Conservation (phyloP, 2,329 filamentous ascomycete species). For the Clarireedia homoeocarpa region DNA sequence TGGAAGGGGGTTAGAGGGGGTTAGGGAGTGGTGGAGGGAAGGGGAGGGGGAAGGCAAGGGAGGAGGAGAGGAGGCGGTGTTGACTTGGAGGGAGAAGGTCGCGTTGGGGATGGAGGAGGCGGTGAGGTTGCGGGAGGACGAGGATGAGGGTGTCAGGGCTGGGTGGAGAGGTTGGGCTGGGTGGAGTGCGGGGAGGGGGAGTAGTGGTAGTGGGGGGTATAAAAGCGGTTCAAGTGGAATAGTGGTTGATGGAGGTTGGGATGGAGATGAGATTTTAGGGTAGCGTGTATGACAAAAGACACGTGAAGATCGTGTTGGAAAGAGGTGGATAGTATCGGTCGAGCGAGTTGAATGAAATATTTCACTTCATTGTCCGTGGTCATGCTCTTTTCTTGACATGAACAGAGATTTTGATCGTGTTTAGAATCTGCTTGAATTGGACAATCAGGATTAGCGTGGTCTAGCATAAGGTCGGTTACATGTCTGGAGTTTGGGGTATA, state of each 20-base stretch:
- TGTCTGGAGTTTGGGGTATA: too few relatives aligned
- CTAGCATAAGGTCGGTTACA: too few relatives aligned
- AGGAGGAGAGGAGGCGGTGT: not conserved
- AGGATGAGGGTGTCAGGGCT: not conserved
- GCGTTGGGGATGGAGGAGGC: not conserved
- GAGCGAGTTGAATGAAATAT: too few relatives aligned
- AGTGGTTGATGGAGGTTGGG: not conserved
- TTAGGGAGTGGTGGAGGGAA: slow-evolving; percentile 2
- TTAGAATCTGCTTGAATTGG: too few relatives aligned
- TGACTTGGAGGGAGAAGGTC: not conserved
- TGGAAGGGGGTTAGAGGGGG: slow-evolving; percentile 4
- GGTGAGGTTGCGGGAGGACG: not conserved
- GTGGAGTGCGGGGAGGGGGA: not conserved
- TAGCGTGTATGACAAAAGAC: not conserved
- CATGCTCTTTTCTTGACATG: too few relatives aligned
- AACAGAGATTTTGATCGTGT: too few relatives aligned
- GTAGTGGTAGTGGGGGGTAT: not conserved
- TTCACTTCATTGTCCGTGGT: too few relatives aligned
- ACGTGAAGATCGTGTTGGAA: not conserved
- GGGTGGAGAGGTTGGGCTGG: not conserved
- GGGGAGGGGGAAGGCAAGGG: not conserved
- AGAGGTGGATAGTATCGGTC: too few relatives aligned
- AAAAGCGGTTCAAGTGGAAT: not conserved
- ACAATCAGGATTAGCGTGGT: too few relatives aligned
- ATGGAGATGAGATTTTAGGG: not conserved